Evolutionary conservation across 2,329 filamentous ascomycete genomes (phyloP).

Genomic region (Penicillium griseofulvum): DNA sequence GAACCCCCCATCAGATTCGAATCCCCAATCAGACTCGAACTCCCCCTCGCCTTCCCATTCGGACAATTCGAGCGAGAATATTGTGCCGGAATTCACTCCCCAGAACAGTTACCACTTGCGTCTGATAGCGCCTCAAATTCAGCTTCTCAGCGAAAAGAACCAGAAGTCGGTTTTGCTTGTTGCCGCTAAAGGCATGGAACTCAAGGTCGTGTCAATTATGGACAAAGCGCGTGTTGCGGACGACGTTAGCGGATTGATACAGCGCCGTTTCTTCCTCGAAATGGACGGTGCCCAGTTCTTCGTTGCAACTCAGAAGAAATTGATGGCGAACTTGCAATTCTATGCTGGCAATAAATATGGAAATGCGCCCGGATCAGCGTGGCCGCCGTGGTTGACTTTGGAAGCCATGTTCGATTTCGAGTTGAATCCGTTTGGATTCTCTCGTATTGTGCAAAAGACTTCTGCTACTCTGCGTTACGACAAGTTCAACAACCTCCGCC

Average conservation of each 20-base stretch:
- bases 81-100: constrained; percentile 81
- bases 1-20: constrained; percentile 43
- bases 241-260: constrained; percentile 89
- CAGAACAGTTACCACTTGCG: constrained; percentile 94
- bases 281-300: constrained; percentile 99
- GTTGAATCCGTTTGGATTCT: constrained; percentile 94
- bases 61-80: constrained; percentile 66
- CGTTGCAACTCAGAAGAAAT: constrained; percentile 89
- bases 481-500: constrained; percentile 93
- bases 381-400: constrained; percentile 97
- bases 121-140: constrained; percentile 94
- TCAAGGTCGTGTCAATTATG: constrained; percentile 97
- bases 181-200: constrained; percentile 94
- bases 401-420: constrained; percentile 98
- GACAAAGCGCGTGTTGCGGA: constrained; percentile 92
- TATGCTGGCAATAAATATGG: constrained; percentile 95
- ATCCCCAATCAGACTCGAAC: constrained; percentile 38
- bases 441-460: constrained; percentile 92
- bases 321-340: constrained; percentile 82
- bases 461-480: constrained; percentile 93
- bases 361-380: constrained; percentile 75
- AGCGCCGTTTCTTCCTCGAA: constrained; percentile 86
- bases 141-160: constrained; percentile 98
- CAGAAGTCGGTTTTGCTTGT: constrained; percentile 95
- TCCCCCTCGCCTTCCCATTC: constrained; percentile 42